These are phyloP conservation scores for Scheffersomyces insectosa DNA, from an alignment of 1,139 yeast genomes.

Conservation along the genomic window DNA sequence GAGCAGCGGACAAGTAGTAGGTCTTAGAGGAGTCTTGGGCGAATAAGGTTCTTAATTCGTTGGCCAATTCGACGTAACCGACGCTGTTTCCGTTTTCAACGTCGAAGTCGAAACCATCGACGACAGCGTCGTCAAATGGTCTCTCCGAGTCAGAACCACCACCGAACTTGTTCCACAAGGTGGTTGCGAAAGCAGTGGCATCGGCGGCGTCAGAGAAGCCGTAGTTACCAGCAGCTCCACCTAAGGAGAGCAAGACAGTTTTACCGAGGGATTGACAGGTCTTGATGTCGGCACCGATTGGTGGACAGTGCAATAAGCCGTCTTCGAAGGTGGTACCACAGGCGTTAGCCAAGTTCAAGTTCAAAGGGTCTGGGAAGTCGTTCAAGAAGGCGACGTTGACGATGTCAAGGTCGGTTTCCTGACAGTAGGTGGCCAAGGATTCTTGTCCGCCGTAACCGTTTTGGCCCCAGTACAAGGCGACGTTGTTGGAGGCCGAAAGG, in stretches of 20 bases:
- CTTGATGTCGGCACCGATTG: constrained; percentile 13
- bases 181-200: constrained; percentile 11
- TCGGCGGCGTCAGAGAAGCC: constrained; percentile 9
- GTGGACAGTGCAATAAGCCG: constrained; percentile 13
- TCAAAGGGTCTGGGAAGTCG: constrained; percentile 8
- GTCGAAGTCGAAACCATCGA: constrained; percentile 19
- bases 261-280: constrained; percentile 14
- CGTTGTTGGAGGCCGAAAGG: constrained; percentile 1
- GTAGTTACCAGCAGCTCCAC: constrained; percentile 14
- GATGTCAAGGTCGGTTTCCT: constrained; percentile 10
- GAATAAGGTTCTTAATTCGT: constrained; percentile 9
- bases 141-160: constrained; percentile 11
- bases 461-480: constrained; percentile 18
- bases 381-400: constrained; percentile 13
- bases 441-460: constrained; percentile 13
- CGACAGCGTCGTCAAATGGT: constrained; percentile 16
- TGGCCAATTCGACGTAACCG: constrained; percentile 14
- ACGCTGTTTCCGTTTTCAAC: constrained; percentile 11
- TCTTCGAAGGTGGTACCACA: constrained; percentile 10
- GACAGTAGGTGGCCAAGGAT: constrained; percentile 12
- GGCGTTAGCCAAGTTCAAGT: constrained; percentile 12
- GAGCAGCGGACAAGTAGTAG: constrained; percentile 20
- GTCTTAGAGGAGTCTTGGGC: constrained; percentile 6
- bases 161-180: constrained; percentile 17
- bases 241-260: constrained; percentile 14